Percentiles rank a stretch among this genome's conserved stretches.
Evolutionary conservation across 2,329 filamentous ascomycete genomes (phyloP).

Genomic region (Mycosphaerella arachidis): DNA sequence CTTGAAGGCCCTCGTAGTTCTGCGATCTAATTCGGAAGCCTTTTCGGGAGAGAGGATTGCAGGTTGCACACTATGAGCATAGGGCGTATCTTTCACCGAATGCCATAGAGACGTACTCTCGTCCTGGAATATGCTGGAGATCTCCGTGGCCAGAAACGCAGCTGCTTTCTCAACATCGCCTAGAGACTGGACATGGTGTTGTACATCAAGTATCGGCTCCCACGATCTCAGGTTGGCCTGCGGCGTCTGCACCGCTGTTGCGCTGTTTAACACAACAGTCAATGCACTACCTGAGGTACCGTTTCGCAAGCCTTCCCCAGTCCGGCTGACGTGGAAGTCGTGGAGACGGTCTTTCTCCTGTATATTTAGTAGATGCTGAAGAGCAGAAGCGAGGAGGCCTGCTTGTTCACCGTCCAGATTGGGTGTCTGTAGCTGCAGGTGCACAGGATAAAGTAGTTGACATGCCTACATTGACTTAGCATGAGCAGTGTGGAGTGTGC

Average conservation of each 20-base stretch:
- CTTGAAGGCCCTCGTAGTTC: conserved; percentile 79
- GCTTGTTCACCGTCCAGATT: conserved; percentile 63
- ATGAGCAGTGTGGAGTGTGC: neutral
- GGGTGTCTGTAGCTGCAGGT: conserved; percentile 70
- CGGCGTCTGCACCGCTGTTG: conserved; percentile 49
- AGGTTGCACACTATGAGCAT: conserved; percentile 19
- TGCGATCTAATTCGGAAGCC: conserved; percentile 49
- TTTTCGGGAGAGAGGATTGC: conserved; percentile 30
- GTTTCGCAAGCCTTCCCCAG: conserved; percentile 9
- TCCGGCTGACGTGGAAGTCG: conserved; percentile 60
- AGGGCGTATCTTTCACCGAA: conserved; percentile 28
- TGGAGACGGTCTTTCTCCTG: conserved; percentile 82
- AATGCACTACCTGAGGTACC: conserved; percentile 50
- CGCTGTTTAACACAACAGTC: conserved; percentile 65
- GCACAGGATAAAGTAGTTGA: conserved; percentile 79
- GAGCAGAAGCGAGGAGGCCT: conserved; percentile 69
- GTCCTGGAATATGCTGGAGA: conserved; percentile 76
- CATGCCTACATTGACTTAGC: conserved; percentile 60
- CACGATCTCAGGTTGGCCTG: conserved; percentile 64
- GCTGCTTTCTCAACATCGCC: conserved; percentile 64
- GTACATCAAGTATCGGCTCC: conserved; percentile 68
- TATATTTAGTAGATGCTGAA: conserved; percentile 80
- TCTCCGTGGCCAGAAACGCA: conserved; percentile 70
- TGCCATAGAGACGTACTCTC: conserved; percentile 73
- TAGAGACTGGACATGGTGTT: conserved; percentile 66